Percentiles rank a stretch among this genome's conserved stretches.
Evolutionary conservation across 1,139 yeast species (phyloP).

Genomic region (Saccharomyces hybrid): DNA sequence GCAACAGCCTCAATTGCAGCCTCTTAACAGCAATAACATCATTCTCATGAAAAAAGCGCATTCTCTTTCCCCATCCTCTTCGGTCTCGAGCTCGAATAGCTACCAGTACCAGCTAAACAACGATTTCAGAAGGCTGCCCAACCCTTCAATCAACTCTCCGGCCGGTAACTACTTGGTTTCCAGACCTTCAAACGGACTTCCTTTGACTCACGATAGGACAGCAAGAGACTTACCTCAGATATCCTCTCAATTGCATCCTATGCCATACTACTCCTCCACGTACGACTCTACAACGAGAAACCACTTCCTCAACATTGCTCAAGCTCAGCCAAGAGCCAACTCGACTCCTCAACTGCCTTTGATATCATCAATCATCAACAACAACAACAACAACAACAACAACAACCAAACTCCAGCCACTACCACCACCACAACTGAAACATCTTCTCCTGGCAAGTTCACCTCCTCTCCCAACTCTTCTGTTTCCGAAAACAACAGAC

Average conservation of each 20-base stretch:
- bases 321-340: not conserved
- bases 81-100: not conserved
- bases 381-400: not conserved
- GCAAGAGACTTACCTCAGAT: not conserved
- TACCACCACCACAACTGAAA: not conserved
- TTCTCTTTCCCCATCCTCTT: not conserved
- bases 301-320: not conserved
- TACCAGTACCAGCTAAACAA: not conserved
- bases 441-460: not conserved
- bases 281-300: not conserved
- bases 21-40: not conserved
- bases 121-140: not conserved
- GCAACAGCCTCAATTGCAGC: constrained; percentile 7
- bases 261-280: not conserved
- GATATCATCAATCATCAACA: not conserved
- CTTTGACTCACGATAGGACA: not conserved
- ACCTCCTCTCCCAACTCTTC: not conserved
- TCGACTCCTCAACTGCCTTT: not conserved
- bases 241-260: not conserved
- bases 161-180: not conserved
- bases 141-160: not conserved
- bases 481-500: not conserved
- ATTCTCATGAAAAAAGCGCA: not conserved
- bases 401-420: not conserved
- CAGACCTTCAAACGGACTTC: not conserved